Evolutionary conservation across 345 rosid species (phyloP).

Genomic region (Populus simonii): DNA sequence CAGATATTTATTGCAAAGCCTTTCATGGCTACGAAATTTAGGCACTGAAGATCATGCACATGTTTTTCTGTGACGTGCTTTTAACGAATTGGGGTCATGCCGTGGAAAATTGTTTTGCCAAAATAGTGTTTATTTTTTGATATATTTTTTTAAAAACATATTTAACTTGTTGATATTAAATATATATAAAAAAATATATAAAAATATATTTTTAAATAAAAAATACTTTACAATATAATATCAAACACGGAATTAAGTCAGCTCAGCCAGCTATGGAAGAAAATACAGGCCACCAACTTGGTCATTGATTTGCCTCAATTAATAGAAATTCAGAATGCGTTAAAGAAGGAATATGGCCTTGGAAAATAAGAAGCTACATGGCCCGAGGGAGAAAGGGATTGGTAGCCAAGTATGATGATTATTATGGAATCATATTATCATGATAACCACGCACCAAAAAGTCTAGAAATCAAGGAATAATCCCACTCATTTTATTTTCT

Average conservation of each 20-base stretch:
- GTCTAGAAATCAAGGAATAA: too few species aligned
- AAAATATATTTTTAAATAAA: too few species aligned
- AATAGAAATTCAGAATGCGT: background rate
- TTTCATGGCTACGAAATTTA: background rate
- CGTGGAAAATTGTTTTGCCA: too few species aligned
- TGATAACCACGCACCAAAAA: too few species aligned
- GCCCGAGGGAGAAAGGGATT: background rate
- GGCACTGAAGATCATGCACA: background rate
- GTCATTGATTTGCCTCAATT: background rate
- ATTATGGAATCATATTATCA: background rate
- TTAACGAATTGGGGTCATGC: background rate
- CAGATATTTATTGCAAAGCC: background rate
- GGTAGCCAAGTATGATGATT: background rate
- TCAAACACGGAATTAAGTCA: background rate
- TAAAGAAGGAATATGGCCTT: background rate
- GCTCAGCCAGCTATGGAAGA: constrained; percentile 2
- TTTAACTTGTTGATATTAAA: too few species aligned
- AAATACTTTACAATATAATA: too few species aligned
- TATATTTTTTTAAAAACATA: too few species aligned
- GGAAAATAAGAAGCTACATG: background rate
- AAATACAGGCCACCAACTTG: background rate
- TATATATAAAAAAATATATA: too few species aligned
- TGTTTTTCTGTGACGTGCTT: background rate
- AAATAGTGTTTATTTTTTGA: too few species aligned
- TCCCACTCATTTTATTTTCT: too few species aligned